Evolutionary conservation across 306 rosid genomes (phyloP).

Genomic region (Nissolia schottii): DNA sequence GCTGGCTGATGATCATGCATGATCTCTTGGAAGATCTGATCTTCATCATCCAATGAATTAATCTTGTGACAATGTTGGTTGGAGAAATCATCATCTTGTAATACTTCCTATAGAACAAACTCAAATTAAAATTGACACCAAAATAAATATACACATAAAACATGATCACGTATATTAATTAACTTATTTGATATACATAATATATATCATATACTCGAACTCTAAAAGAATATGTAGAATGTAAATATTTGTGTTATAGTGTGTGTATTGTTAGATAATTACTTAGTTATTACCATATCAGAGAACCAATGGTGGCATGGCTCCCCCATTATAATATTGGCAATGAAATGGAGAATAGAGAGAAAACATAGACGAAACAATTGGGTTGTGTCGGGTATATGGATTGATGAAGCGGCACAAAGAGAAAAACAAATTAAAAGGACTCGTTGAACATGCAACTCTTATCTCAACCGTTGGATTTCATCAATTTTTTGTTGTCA

Average conservation of each 20-base stretch:
- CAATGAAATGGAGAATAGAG: not conserved
- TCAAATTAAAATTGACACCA: not conserved
- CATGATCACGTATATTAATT: not conserved
- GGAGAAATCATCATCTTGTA: slow-evolving; percentile 15
- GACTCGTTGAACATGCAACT: slow-evolving; percentile 32
- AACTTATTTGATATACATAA: not conserved
- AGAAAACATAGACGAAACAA: not conserved
- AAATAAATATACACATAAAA: not conserved
- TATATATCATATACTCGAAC: not conserved
- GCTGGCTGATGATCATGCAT: slow-evolving; percentile 9
- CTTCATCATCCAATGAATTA: not conserved
- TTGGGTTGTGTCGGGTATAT: not conserved
- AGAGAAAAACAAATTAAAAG: not conserved
- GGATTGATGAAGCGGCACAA: not conserved
- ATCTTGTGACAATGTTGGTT: slow-evolving; percentile 4
- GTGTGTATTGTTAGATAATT: not conserved
- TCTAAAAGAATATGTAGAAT: not conserved
- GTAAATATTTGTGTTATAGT: not conserved
- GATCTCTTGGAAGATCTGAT: slow-evolving; percentile 12
- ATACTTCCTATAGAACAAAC: not conserved
- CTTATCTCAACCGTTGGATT: slow-evolving; percentile 23
- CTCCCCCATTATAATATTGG: slow-evolving; percentile 22
- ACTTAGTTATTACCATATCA: slow-evolving; percentile 20
- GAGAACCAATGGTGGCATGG: slow-evolving; percentile 28
- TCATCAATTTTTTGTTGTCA: not conserved